Base-by-base conservation (phyloP, 305 asterid species). In the Fraxinus velutina region DNA sequence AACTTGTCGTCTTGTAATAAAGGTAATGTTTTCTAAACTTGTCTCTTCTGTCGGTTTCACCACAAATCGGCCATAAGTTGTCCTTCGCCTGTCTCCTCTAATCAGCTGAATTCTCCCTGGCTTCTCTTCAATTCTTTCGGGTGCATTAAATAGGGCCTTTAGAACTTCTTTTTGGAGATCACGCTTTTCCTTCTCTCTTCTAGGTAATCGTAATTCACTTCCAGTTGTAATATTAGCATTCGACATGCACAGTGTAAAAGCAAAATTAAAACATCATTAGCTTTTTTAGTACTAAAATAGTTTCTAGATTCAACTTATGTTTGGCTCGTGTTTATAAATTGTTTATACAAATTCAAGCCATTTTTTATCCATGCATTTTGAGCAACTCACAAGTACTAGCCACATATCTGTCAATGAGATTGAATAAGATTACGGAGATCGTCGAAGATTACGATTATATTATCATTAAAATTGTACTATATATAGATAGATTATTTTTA, bases 101-200 rank as follows among this genome's bases (percentile, higher is more conserved):
- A 80, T 21, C 34, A 86, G 87, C 33, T 0, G 37, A 75, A 76
- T 79, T 37, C 30, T 34, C 42, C 60, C 78, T 22, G 64, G 82
- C 71, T 77, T 87, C 64, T 84, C 87, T 78, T 86, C 86, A 78
- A 66, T 32, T 86, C 89, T 86, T 87, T 36, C 83, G 75, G 89
- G 86, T 66, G 12, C 86, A 81, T 73, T 68, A 87, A 92, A 92
- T 78, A 93, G 84, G 21, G 97, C 77, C 68, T 78, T 86, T 76
- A 94, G 78, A 84, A 89, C 83, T 83, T 93, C 97, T 81, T 85
- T 89, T 73, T 84, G 82, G 30, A 82, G 81, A 33, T 89, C 88
- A 73, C 81, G 34, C 80, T 36, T 88, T 76, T 85, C 86, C 34
- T 47, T 85, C 85, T 76, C 82, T 71, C 83, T 34, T 78, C 21